These are phyloP conservation scores for Penicillium paxilli DNA, from an alignment of 495 filamentous ascomycete genomes.

Conservation along the genomic window DNA sequence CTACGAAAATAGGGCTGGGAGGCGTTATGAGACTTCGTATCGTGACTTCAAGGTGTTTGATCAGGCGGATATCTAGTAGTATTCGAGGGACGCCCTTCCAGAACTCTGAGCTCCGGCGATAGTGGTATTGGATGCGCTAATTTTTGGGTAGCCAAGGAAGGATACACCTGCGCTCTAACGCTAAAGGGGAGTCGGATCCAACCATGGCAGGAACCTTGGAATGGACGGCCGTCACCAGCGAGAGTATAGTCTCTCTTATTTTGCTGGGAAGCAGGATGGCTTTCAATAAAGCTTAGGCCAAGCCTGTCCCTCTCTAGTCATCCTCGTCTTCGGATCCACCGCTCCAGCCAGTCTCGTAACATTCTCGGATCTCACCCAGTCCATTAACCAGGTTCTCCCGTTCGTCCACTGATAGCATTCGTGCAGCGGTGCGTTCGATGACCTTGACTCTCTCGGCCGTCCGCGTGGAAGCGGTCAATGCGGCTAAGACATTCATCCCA, in stretches of 20 bases:
- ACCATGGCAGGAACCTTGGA: not conserved
- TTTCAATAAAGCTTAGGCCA: not conserved
- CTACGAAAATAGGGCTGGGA: not conserved
- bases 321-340: slow-evolving; percentile 82
- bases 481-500: slow-evolving; percentile 58
- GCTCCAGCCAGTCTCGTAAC: slow-evolving; percentile 87
- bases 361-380: slow-evolving; percentile 81
- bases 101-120: not conserved
- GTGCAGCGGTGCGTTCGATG: slow-evolving; percentile 59
- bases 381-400: slow-evolving; percentile 79
- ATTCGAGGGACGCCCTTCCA: not conserved
- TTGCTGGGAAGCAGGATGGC: not conserved
- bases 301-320: slow-evolving; percentile 44
- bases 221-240: not conserved
- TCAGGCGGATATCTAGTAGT: not conserved
- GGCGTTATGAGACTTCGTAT: slow-evolving; percentile 2
- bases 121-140: not conserved
- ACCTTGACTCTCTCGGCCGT: slow-evolving; percentile 67
- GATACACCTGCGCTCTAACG: not conserved
- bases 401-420: slow-evolving; percentile 69
- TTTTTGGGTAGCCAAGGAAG: not conserved
- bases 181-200: not conserved
- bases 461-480: slow-evolving; percentile 72
- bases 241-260: not conserved
- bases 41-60: not conserved